Evolutionary conservation across 495 filamentous ascomycete genomes (phyloP), one percentile per base, ranked within the genome.

Genomic region (Darksidea phi): DNA sequence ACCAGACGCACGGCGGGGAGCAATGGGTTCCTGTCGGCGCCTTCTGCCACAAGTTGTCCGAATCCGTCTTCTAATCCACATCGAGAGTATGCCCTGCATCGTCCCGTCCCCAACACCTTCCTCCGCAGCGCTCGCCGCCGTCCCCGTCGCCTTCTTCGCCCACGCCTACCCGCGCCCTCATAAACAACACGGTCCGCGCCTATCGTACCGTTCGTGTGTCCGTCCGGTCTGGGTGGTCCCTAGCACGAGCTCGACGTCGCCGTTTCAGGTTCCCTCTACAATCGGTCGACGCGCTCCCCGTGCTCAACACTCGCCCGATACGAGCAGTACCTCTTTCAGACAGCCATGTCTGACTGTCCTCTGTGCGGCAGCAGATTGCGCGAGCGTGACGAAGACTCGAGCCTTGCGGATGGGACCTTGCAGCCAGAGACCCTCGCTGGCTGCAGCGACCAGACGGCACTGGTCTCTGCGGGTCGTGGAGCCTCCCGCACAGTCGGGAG

Each of bases 401-500:
- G n/a, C n/a, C n/a, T n/a, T n/a, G n/a, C n/a, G n/a, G n/a, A n/a
- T n/a, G n/a, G n/a, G n/a, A n/a, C n/a, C n/a, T n/a, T n/a, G n/a
- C n/a, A n/a, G n/a, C n/a, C n/a, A n/a, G n/a, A n/a, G n/a, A n/a
- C n/a, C 51, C 48, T 50, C 53, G 32, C 13, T 51, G 42, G n/a
- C 48, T 59, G 28, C 59, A 42, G 65, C 47, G 59, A 63, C 59
- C 64, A 67, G 64, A n/a, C 25, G 37, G 25, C 11, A 47, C 64
- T 58, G 58, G 57, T 58, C 58, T 43, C 53, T 17, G 54, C 63
- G 32, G 43, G 54, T 24, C 20, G 48, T 67, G 57, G 57, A 66
- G 63, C 63, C 64, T 67, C 64, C 64, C 64, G 59, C 54, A 24
- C 54, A 49, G 53, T 54, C 52, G 59, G 64, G 64, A 67, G 64